Evolutionary conservation across 768 basidiomycete genomes (phyloP).

Genomic region (Ramaria sp.): DNA sequence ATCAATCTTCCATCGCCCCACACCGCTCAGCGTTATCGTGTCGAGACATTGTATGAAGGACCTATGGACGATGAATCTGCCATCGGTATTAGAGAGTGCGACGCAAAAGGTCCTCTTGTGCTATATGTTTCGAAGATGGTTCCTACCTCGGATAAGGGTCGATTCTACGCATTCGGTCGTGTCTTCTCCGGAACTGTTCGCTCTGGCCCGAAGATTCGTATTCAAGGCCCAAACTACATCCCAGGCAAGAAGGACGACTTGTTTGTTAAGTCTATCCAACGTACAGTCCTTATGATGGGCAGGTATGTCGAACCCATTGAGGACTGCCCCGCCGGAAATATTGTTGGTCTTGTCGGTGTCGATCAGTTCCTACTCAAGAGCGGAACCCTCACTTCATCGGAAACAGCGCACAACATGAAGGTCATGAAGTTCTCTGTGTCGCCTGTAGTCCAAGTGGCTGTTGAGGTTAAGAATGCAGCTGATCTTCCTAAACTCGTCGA

Average conservation of each 20-base stretch:
- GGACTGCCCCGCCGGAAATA: conserved; percentile 98
- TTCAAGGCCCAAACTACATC: conserved; percentile 97
- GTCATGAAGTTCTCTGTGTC: conserved; percentile 99
- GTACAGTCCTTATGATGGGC: conserved; percentile 99
- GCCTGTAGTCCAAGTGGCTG: conserved; percentile 97
- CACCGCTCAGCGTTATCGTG: conserved; percentile 97
- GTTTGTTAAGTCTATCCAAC: conserved; percentile 96
- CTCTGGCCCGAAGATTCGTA: conserved; percentile 96
- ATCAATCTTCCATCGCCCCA: conserved; percentile 96
- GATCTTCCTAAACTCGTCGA: conserved; percentile 99
- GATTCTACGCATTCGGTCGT: conserved; percentile 99
- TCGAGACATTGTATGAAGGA: conserved; percentile 98
- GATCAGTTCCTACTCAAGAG: conserved; percentile 99
- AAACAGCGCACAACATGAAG: conserved; percentile 99
- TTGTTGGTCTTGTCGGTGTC: conserved; percentile 97
- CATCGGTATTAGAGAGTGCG: conserved; percentile 95
- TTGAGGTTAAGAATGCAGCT: conserved; percentile 98
- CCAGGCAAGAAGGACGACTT: conserved; percentile 99
- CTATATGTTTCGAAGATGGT: conserved; percentile 99
- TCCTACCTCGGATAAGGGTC: conserved; percentile 98
- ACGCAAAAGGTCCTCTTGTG: conserved; percentile 92
- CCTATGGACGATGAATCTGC: conserved; percentile 99
- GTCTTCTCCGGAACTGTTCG: conserved; percentile 98
- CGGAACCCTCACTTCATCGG: conserved; percentile 94
- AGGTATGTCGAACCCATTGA: conserved; percentile 97